Conservation (phyloP, 129 eudicot species). For the Centaurea solstitialis region DNA sequence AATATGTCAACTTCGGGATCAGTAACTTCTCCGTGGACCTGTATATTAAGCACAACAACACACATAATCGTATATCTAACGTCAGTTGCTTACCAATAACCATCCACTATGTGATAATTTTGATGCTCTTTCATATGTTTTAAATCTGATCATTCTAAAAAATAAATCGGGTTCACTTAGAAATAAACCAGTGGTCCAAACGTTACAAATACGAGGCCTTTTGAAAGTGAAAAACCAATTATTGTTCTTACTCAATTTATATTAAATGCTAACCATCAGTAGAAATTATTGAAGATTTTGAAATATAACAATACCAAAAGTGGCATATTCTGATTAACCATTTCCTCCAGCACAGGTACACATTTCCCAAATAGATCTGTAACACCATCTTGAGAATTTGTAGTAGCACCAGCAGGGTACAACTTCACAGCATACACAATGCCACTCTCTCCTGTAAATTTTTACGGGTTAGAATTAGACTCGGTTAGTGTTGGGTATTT, state of each 20-base stretch:
- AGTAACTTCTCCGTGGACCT: conserved; percentile 99
- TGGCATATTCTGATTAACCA: conserved; percentile 91
- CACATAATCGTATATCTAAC: neutral
- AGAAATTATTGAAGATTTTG: neutral
- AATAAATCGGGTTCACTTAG: neutral
- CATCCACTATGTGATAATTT: neutral
- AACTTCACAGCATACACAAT: conserved; percentile 83
- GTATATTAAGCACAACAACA: conserved; percentile 10
- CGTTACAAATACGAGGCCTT: too few relatives aligned
- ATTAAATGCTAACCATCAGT: neutral
- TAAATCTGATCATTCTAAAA: neutral
- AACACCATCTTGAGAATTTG: conserved; percentile 99
- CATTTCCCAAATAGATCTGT: conserved; percentile 97
- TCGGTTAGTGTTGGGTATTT: neutral
- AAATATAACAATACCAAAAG: conserved; percentile 56
- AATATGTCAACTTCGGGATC: conserved; percentile 77
- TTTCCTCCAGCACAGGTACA: conserved; percentile 82
- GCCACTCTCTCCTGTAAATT: conserved; percentile 84
- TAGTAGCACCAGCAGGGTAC: conserved; percentile 99
- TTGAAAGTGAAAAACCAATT: neutral
- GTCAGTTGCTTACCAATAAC: neutral
- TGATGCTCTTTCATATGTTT: neutral
- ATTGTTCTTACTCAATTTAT: neutral
- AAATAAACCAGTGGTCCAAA: neutral
- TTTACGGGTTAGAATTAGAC: conserved; percentile 14